Evolutionary conservation across 495 filamentous ascomycete species (phyloP), one percentile per base, ranked within the genome.

Genomic region (Haplographium delicatum): DNA sequence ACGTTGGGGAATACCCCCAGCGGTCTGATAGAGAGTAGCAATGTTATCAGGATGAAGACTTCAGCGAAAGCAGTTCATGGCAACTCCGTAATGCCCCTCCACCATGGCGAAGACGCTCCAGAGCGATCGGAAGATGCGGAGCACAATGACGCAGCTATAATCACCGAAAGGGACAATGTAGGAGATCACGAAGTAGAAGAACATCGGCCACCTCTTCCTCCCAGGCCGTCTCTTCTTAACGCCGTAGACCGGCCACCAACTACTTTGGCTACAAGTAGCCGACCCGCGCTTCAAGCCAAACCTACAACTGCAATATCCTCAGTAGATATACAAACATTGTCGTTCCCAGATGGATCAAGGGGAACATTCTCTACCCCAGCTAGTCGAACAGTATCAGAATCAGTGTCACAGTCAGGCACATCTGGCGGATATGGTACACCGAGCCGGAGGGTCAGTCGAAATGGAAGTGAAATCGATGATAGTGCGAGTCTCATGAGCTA

Each of bases 241-340:
- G 52, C 27, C 38, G 15, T 39, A 31, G 49, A 57, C 8, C 39
- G 48, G 25, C 54, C 52, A 42, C 26, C 33, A 38, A 48, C 51
- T n/a, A 34, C 60, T 11, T 28, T 44, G 2, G 35, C 53, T 50
- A 23, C 54, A 51, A 45, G 44, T 44, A 49, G 59, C 22, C 61
- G 71, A 50, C 62, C 78, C 39, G 65, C 61, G 23, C 61, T 93
- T 30, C 85, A 81, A 47, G 83, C 84, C 2, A 82, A 81, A 52
- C 80, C 90, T 25, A 96, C 91, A 8, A 95, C 88, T 0, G 88
- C 89, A 5, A 57, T 96, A 10, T 88, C 88, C 0, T 75, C 85
- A 9, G 79, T 85, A 55, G 89, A 91, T 54, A 83, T 89, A 42
- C 79, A 83, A 44, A 83, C 83, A 1, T 71, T 87, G 40, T 75